Evolutionary conservation across 2,329 filamentous ascomycete genomes (phyloP), one percentile per base, ranked within the genome.

Genomic region (Penicillium crustosum): DNA sequence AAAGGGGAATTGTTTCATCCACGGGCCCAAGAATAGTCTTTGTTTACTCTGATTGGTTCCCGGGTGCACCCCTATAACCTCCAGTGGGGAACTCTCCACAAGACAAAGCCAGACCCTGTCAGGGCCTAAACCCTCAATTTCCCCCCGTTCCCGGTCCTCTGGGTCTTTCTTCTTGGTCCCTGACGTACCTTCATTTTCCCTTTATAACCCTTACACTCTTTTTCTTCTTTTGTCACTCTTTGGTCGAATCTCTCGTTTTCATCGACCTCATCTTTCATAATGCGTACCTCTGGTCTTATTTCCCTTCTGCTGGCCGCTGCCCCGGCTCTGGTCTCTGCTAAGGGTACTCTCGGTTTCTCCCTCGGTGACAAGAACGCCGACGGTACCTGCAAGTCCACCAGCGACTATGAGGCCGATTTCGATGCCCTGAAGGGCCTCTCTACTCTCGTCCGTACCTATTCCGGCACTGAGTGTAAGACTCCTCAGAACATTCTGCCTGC

Each of bases 341-440:
- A 75, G 36, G 86, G 86, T 50, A 80, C 73, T 31, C 77, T 89
- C 59, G 88, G 88, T 51, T 89, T 89, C 68, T 81, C 87, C 15
- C 78, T 90, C 13, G 88, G 88, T 59, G 83, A 86, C 66, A 86
- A 88, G 71, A 83, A 83, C 62, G 55, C 80, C 25, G 83, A 86
- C 66, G 83, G 81, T 42, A 74, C 70, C 41, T 90, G 88, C 82
- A 90, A 90, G 76, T 75, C 75, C 38, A 76, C 79, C 43, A 69
- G 74, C 45, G 87, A 90, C 73, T 90, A 88, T 73, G 81, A 84
- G 65, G 78, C 76, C 49, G 88, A 90, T 72, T 88, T 90, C 71
- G 81, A 85, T 55, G 81, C 82, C 49, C 80, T 90, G 67, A 79
- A 80, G 64, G 69, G 72, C 49, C 70, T 79, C 48, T 78, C 83